A percentile compares a stretch with the other conserved stretches of the same genome.
Conservation (phyloP, 345 rosid genomes). For the Cochlearia excelsa region DNA sequence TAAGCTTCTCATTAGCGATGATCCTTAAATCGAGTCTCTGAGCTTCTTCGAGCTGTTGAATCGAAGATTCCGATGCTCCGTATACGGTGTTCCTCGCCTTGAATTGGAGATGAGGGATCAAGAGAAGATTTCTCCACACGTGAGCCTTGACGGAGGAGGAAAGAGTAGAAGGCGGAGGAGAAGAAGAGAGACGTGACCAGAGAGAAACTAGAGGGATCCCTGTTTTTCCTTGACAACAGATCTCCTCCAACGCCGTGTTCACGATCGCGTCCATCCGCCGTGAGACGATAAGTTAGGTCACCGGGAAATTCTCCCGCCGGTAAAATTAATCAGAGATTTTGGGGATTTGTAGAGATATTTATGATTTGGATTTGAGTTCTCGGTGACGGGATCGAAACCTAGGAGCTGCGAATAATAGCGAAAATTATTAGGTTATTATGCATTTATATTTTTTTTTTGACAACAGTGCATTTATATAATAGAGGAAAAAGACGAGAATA, state of each 20-base stretch:
- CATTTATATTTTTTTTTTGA: too few relatives aligned
- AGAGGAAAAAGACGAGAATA: too few relatives aligned
- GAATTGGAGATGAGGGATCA: constrained; percentile 54
- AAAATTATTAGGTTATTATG: not conserved
- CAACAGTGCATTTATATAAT: too few relatives aligned
- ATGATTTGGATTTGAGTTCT: constrained; percentile 17
- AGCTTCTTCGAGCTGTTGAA: constrained; percentile 52
- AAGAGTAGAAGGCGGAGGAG: constrained; percentile 23
- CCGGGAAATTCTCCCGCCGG: not conserved
- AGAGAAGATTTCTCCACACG: constrained; percentile 55
- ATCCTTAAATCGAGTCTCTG: constrained; percentile 51
- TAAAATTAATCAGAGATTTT: constrained; percentile 1
- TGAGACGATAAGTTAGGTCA: constrained; percentile 20
- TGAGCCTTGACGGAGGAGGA: constrained; percentile 40
- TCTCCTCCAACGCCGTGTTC: constrained; percentile 56
- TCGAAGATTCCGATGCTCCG: constrained; percentile 34
- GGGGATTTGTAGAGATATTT: not conserved
- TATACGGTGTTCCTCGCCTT: constrained; percentile 29
- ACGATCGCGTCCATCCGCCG: constrained; percentile 52
- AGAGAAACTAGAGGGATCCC: constrained; percentile 48
- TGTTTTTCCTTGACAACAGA: constrained; percentile 49
- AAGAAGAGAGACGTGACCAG: constrained; percentile 44
- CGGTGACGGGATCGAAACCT: constrained; percentile 31
- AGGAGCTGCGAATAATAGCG: constrained; percentile 17
- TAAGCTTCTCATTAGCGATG: constrained; percentile 51